phyloP scores from a whole-genome alignment of 352 stramenopile genomes.

The Phytopythium cucurbitacearum region DNA sequence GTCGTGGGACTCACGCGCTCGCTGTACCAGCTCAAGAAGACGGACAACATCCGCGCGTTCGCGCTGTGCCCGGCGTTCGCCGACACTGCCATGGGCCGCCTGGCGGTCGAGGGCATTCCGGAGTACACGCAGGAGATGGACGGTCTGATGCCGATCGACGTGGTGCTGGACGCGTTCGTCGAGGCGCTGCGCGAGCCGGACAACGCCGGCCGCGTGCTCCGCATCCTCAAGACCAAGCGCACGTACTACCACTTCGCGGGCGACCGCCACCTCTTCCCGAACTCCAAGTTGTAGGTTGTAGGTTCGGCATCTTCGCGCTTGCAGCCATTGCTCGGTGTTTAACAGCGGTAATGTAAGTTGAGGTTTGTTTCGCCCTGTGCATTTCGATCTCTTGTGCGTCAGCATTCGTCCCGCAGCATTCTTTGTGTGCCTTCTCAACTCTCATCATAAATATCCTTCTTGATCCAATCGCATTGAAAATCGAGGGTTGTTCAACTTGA shows the following conservation, averaged over 20 bases:
- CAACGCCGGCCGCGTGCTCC: slow-evolving; percentile 55
- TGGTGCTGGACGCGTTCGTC: slow-evolving; percentile 53
- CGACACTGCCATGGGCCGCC: slow-evolving; percentile 58
- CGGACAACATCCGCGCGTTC: slow-evolving; percentile 67
- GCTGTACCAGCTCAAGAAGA: slow-evolving; percentile 50
- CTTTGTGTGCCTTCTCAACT: too few species aligned
- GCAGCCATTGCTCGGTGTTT: too few species aligned
- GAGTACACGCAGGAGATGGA: slow-evolving; percentile 56
- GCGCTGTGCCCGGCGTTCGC: slow-evolving; percentile 66
- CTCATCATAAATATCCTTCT: too few species aligned
- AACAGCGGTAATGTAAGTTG: too few species aligned
- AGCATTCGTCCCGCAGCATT: too few species aligned
- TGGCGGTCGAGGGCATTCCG: slow-evolving; percentile 26
- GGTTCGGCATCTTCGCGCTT: not conserved
- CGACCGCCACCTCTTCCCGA: slow-evolving; percentile 67
- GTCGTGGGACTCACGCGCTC: slow-evolving; percentile 74
- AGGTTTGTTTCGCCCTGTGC: too few species aligned
- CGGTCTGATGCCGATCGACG: slow-evolving; percentile 38
- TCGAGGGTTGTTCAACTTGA: too few species aligned
- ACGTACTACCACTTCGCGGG: slow-evolving; percentile 60
- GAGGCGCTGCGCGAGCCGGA: slow-evolving; percentile 39
- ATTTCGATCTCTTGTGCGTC: too few species aligned
- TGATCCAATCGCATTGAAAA: too few species aligned
- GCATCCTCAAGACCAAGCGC: slow-evolving; percentile 43
- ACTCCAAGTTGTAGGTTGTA: slow-evolving; percentile 47